phyloP scores from a whole-genome alignment of 2,329 filamentous ascomycete genomes.

The Aureobasidium sp. region DNA sequence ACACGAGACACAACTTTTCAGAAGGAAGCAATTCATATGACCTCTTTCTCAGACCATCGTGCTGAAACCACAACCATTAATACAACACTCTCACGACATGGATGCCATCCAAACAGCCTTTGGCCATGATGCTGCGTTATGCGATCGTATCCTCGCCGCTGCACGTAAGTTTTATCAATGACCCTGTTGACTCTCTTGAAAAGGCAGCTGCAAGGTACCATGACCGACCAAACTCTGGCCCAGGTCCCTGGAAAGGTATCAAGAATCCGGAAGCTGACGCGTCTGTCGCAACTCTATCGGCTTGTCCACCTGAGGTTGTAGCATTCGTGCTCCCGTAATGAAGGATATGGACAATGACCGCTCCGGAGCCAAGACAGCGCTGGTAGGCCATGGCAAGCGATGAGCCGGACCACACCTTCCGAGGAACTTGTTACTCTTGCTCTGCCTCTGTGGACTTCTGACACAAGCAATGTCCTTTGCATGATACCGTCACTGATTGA shows the following conservation, averaged over 20 bases:
- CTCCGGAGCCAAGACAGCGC: background rate
- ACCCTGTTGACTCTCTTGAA: background rate
- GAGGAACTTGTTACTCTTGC: background rate
- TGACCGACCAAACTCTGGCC: background rate
- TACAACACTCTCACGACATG: background rate
- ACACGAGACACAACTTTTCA: background rate
- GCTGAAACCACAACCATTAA: background rate
- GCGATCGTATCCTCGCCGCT: conserved; percentile 18
- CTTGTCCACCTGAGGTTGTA: background rate
- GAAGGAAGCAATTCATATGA: background rate
- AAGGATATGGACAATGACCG: background rate
- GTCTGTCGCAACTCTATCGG: background rate
- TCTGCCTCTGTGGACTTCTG: background rate
- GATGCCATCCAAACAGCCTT: conserved; percentile 16
- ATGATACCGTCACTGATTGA: background rate
- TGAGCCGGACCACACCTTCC: background rate
- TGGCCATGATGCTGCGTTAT: conserved; percentile 14
- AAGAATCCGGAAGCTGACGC: background rate
- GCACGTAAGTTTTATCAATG: conserved; percentile 14
- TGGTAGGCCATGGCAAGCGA: background rate
- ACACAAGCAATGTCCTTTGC: background rate
- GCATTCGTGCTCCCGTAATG: background rate
- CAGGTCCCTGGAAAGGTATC: background rate
- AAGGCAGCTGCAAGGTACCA: background rate
- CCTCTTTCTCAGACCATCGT: background rate